Conservation (phyloP, 2,329 filamentous ascomycete species). For the Pseudogymnoascus sp. region DNA sequence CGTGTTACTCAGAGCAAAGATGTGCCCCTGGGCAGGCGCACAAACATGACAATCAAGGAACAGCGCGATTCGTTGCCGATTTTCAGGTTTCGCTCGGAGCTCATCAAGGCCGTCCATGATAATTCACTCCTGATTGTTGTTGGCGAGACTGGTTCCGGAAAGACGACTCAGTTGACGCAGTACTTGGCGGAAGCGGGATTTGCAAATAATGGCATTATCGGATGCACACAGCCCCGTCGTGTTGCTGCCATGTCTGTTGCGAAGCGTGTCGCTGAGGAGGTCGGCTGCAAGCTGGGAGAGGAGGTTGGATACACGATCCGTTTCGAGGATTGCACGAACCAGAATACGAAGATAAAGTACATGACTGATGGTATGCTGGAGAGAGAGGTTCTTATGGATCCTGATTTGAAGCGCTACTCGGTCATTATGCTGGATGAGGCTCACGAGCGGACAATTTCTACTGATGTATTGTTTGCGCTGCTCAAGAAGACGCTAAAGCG, state of each 20-base stretch:
- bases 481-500: conserved; percentile 87
- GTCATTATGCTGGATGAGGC: conserved; percentile 98
- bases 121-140: conserved; percentile 95
- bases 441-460: conserved; percentile 93
- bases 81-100: conserved; percentile 75
- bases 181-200: conserved; percentile 91
- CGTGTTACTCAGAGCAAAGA: conserved; percentile 70
- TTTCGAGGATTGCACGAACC: conserved; percentile 88
- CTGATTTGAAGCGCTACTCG: conserved; percentile 80
- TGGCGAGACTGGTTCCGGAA: conserved; percentile 93
- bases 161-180: conserved; percentile 93
- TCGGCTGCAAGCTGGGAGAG: conserved; percentile 80
- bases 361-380: conserved; percentile 99
- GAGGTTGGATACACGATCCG: conserved; percentile 97
- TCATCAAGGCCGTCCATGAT: conserved; percentile 76
- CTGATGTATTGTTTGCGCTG: conserved; percentile 87
- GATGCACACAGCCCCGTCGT: conserved; percentile 92
- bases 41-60: conserved; percentile 86
- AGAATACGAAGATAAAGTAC: conserved; percentile 91
- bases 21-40: conserved; percentile 74
- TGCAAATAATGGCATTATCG: conserved; percentile 77
- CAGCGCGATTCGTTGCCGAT: conserved; percentile 86
- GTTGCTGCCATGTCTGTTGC: conserved; percentile 97
- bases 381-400: conserved; percentile 87
- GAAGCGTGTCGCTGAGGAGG: conserved; percentile 91